These are phyloP conservation scores for Martiniozyma asiatica DNA, from an alignment of 1,139 yeast genomes.

Conservation along the genomic window DNA sequence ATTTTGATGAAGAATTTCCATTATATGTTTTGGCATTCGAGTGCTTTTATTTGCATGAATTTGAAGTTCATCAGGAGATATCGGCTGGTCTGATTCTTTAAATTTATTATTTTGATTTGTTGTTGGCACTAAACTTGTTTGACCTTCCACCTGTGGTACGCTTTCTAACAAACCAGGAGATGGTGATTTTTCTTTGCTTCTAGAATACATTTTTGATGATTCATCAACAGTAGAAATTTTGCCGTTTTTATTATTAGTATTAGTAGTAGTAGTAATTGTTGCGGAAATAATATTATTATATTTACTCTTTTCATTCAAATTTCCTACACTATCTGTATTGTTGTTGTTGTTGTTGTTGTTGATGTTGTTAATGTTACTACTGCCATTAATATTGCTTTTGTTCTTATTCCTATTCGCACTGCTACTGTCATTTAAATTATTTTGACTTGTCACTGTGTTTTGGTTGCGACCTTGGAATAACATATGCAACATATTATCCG, in stretches of 20 bases:
- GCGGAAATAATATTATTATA: too few species aligned
- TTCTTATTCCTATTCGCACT: neutral
- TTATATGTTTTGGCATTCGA: conserved; percentile 26
- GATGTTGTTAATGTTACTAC: neutral
- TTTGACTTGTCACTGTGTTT: neutral
- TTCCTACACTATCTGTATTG: too few species aligned
- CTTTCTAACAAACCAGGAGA: too few species aligned
- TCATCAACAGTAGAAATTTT: too few species aligned
- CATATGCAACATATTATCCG: conserved; percentile 36
- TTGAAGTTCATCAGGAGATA: conserved; percentile 14
- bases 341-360: too few species aligned
- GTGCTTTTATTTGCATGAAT: conserved; percentile 22
- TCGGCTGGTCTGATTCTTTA: conserved; percentile 9
- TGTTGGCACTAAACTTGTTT: conserved; percentile 10
- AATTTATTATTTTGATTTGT: conserved; percentile 11
- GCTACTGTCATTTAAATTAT: neutral
- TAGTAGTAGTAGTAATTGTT: too few species aligned
- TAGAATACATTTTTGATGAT: too few species aligned
- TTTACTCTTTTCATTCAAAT: too few species aligned
- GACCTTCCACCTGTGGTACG: too few species aligned
- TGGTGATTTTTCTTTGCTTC: conserved; percentile 2
- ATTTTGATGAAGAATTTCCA: conserved; percentile 35
- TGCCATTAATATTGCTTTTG: neutral
- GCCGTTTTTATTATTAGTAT: too few species aligned
- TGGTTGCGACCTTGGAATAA: conserved; percentile 35